Evolutionary conservation across 2,329 filamentous ascomycete genomes (phyloP).

Genomic region (Aspergillus eucalypticola): DNA sequence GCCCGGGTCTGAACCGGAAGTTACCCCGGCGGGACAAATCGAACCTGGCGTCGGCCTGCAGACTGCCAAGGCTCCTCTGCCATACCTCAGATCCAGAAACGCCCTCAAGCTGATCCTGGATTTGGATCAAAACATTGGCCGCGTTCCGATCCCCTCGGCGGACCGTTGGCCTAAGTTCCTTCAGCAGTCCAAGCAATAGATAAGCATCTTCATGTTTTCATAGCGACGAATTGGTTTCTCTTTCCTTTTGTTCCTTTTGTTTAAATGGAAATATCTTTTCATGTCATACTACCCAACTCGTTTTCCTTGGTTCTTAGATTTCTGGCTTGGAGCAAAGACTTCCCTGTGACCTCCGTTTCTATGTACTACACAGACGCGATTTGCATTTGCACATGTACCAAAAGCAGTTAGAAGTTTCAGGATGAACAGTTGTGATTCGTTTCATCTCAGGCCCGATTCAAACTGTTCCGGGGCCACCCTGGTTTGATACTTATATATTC

Average conservation of each 20-base stretch:
- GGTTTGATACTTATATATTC: constrained; percentile 5
- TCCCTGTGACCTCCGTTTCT: constrained; percentile 1
- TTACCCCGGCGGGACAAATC: constrained; percentile 59
- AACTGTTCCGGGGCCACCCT: background rate
- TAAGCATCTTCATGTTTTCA: constrained; percentile 24
- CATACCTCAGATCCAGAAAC: constrained; percentile 76
- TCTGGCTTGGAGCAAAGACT: constrained; percentile 12
- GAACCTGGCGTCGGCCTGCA: constrained; percentile 65
- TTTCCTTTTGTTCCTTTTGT: constrained; percentile 18
- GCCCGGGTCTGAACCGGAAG: constrained; percentile 62
- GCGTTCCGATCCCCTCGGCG: constrained; percentile 59
- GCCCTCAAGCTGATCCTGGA: constrained; percentile 95
- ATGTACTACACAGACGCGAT: constrained; percentile 12
- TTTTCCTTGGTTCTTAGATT: constrained; percentile 14
- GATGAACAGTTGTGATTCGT: constrained; percentile 7
- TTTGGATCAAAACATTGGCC: constrained; percentile 89
- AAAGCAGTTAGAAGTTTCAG: constrained; percentile 24
- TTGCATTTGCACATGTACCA: constrained; percentile 24
- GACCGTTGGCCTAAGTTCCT: constrained; percentile 43
- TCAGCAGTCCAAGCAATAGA: constrained; percentile 30
- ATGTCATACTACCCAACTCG: constrained; percentile 22
- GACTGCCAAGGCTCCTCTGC: constrained; percentile 64
- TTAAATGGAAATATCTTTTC: constrained; percentile 21
- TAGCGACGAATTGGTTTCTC: constrained; percentile 27
- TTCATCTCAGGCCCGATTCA: constrained; percentile 12